Percentiles rank a stretch among this genome's conserved stretches.
Evolutionary conservation across 2,329 filamentous ascomycete species (phyloP).

Genomic region (Aspergillus sp.): DNA sequence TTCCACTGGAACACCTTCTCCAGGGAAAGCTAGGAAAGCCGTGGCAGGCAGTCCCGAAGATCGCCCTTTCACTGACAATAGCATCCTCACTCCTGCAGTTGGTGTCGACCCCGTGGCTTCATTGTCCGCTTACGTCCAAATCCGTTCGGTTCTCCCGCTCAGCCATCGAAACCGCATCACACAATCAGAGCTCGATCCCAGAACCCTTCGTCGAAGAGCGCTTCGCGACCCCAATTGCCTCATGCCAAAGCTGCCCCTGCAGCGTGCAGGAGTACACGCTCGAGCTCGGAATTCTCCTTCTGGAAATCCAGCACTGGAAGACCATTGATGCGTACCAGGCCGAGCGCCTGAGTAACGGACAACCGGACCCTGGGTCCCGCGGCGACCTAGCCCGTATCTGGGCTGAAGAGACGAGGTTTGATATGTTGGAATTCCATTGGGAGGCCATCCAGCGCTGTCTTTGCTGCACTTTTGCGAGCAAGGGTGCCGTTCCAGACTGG

Average conservation of each 20-base stretch:
- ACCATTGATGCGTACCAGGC: neutral
- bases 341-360: neutral
- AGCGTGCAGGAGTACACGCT: neutral
- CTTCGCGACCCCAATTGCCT: neutral
- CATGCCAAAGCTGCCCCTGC: neutral
- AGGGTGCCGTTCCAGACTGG: neutral
- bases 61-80: neutral
- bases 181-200: neutral
- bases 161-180: neutral
- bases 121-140: neutral
- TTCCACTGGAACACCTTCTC: neutral
- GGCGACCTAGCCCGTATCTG: neutral
- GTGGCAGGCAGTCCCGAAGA: neutral
- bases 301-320: conserved; percentile 4
- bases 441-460: neutral
- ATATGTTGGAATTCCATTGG: neutral
- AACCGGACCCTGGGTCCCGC: neutral
- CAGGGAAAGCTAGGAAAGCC: neutral
- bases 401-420: neutral
- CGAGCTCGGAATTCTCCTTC: conserved; percentile 9
- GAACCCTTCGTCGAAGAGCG: neutral
- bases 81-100: conserved; percentile 6
- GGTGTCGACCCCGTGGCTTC: neutral
- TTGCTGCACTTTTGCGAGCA: conserved; percentile 5
- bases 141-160: neutral